These are phyloP conservation scores for Globisporangium radiosum DNA, from an alignment of 352 stramenopile species.

Conservation along the genomic window DNA sequence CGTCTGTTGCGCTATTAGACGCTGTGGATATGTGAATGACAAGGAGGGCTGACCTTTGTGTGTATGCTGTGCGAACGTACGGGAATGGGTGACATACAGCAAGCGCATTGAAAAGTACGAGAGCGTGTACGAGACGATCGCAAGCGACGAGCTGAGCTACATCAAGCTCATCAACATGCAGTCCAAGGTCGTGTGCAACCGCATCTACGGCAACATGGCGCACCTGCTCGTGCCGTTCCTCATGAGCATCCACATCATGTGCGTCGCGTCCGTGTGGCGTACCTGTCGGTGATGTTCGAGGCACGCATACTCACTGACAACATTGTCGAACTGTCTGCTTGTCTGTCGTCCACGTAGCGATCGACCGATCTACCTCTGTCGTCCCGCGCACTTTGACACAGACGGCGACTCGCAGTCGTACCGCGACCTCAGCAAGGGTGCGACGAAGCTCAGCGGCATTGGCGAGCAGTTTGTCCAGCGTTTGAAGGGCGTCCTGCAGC, in stretches of 20 bases:
- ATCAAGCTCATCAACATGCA: slow-evolving; percentile 70
- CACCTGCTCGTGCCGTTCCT: slow-evolving; percentile 43
- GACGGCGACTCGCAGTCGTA: slow-evolving; percentile 21
- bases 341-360: slow-evolving; percentile 11
- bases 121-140: slow-evolving; percentile 57
- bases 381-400: slow-evolving; percentile 26
- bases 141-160: slow-evolving; percentile 60
- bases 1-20: not conserved
- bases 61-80: too few species aligned
- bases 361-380: slow-evolving; percentile 34
- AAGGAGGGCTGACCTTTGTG: too few species aligned
- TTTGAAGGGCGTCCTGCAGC: slow-evolving; percentile 20
- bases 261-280: slow-evolving; percentile 1
- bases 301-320: too few species aligned
- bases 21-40: too few species aligned
- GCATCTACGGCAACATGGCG: slow-evolving; percentile 41
- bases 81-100: slow-evolving; percentile 1
- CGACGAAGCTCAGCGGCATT: slow-evolving; percentile 13
- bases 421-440: slow-evolving; percentile 12
- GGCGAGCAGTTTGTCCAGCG: slow-evolving; percentile 20
- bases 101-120: slow-evolving; percentile 66
- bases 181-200: slow-evolving; percentile 50
- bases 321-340: too few species aligned
- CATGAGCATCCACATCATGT: slow-evolving; percentile 48
- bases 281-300: too few species aligned